Evolutionary conservation across 352 stramenopile genomes (phyloP).

Genomic region (Phytopythium kandeliae): DNA sequence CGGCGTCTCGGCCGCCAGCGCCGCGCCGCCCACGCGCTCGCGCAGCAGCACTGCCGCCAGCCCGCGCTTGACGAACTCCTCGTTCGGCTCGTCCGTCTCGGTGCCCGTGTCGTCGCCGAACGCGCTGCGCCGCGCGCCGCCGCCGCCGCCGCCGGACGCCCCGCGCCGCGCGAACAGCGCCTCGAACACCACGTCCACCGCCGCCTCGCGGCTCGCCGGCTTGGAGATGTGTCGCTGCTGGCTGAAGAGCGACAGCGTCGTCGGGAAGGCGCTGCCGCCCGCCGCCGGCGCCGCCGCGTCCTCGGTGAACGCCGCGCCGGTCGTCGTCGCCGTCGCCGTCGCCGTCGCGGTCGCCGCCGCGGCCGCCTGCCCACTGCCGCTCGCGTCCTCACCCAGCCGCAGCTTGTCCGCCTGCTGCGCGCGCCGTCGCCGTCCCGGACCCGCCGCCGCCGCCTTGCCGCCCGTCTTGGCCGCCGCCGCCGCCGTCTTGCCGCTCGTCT

Average conservation of each 20-base stretch:
- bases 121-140: slow-evolving; percentile 35
- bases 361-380: slow-evolving; percentile 12
- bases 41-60: slow-evolving; percentile 75
- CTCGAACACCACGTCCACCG: slow-evolving; percentile 80
- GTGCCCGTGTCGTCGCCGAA: slow-evolving; percentile 76
- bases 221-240: slow-evolving; percentile 79
- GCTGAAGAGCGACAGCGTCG: slow-evolving; percentile 68
- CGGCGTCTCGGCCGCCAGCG: slow-evolving; percentile 28
- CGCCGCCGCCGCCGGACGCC: slow-evolving; percentile 7
- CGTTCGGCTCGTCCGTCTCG: slow-evolving; percentile 76
- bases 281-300: slow-evolving; percentile 13
- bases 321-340: slow-evolving; percentile 53
- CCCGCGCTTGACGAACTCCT: slow-evolving; percentile 80
- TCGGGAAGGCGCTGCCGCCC: slow-evolving; percentile 52
- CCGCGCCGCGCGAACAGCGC: slow-evolving; percentile 52
- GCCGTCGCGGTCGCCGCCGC: slow-evolving; percentile 38
- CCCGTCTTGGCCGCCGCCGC: slow-evolving; percentile 6
- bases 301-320: slow-evolving; percentile 63
- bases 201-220: slow-evolving; percentile 62
- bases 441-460: slow-evolving; percentile 11
- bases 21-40: slow-evolving; percentile 37
- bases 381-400: slow-evolving; percentile 18
- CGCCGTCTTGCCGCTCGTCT: slow-evolving; percentile 11
- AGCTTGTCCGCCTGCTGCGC: slow-evolving; percentile 23
- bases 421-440: slow-evolving; percentile 10